Evolutionary conservation across 2,329 filamentous ascomycete species (phyloP).

Genomic region (Aspergillus pseudoglaucus): DNA sequence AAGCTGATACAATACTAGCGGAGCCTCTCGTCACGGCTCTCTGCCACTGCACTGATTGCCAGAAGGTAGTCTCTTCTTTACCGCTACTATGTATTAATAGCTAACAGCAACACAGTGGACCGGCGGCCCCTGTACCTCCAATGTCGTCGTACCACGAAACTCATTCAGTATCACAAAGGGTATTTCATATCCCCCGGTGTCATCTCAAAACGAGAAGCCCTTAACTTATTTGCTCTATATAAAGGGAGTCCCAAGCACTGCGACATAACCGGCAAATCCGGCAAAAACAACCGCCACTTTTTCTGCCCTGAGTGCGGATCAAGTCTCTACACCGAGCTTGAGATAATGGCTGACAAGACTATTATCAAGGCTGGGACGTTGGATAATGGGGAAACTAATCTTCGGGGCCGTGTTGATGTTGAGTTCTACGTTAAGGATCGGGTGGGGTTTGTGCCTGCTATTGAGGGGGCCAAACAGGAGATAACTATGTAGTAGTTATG

Average conservation of each 20-base stretch:
- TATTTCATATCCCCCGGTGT: constrained; percentile 26
- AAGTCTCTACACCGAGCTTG: constrained; percentile 47
- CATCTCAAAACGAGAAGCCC: constrained; percentile 39
- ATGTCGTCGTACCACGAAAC: constrained; percentile 44
- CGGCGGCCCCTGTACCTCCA: constrained; percentile 51
- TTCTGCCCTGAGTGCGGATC: constrained; percentile 51
- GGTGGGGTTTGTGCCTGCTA: constrained; percentile 36
- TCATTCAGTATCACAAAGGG: constrained; percentile 47
- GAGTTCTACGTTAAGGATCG: constrained; percentile 52
- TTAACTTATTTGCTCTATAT: constrained; percentile 25
- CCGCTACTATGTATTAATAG: constrained; percentile 12
- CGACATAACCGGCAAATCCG: constrained; percentile 43
- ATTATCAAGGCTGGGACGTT: constrained; percentile 48
- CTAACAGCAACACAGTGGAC: constrained; percentile 48
- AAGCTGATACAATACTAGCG: constrained; percentile 22
- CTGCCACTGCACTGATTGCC: constrained; percentile 51
- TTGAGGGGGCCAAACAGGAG: constrained; percentile 43
- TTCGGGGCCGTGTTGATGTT: constrained; percentile 40
- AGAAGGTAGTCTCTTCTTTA: constrained; percentile 40
- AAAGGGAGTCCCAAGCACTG: constrained; percentile 45
- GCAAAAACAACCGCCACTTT: constrained; percentile 52
- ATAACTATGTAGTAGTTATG: not conserved
- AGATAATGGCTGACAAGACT: constrained; percentile 47
- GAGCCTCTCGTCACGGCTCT: constrained; percentile 42
- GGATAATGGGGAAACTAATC: constrained; percentile 43